Conservation (phyloP, 441 rosid genomes). For the Corymbia calophylla region DNA sequence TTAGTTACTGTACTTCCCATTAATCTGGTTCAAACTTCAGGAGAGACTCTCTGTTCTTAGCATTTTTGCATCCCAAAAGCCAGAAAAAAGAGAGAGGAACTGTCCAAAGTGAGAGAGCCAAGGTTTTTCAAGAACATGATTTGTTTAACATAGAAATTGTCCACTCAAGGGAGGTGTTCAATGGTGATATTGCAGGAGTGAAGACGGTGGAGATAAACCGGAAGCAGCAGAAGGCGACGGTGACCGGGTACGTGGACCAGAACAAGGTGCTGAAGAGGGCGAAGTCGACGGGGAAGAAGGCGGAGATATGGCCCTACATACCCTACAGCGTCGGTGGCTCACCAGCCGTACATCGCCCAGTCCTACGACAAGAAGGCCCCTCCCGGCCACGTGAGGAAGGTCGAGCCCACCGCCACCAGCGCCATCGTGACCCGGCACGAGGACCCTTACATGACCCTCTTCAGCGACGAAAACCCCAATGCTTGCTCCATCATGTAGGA, state of each 20-base stretch:
- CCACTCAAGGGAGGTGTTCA: background rate
- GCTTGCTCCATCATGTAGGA: constrained; percentile 78
- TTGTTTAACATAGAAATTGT: background rate
- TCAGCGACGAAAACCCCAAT: constrained; percentile 95
- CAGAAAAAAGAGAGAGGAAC: too few relatives aligned
- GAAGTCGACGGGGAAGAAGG: constrained; percentile 77
- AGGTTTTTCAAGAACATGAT: background rate
- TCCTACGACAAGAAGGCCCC: constrained; percentile 95
- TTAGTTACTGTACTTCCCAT: background rate
- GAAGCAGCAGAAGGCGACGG: constrained; percentile 87
- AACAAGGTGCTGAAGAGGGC: constrained; percentile 81
- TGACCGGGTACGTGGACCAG: constrained; percentile 68
- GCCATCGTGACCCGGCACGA: constrained; percentile 37
- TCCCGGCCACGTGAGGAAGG: constrained; percentile 75
- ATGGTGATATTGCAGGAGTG: constrained; percentile 41
- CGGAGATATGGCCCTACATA: constrained; percentile 93
- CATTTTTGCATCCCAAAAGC: background rate
- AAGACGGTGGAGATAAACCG: constrained; percentile 76
- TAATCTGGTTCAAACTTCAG: background rate
- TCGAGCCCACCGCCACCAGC: constrained; percentile 27
- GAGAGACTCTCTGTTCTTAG: background rate
- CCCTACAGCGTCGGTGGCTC: constrained; percentile 86
- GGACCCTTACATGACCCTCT: constrained; percentile 59
- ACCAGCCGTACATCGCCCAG: constrained; percentile 48
- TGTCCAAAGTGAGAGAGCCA: background rate